Base-by-base conservation (phyloP, 805 yeast genomes). In the Zygosaccharomyces bisporus region DNA sequence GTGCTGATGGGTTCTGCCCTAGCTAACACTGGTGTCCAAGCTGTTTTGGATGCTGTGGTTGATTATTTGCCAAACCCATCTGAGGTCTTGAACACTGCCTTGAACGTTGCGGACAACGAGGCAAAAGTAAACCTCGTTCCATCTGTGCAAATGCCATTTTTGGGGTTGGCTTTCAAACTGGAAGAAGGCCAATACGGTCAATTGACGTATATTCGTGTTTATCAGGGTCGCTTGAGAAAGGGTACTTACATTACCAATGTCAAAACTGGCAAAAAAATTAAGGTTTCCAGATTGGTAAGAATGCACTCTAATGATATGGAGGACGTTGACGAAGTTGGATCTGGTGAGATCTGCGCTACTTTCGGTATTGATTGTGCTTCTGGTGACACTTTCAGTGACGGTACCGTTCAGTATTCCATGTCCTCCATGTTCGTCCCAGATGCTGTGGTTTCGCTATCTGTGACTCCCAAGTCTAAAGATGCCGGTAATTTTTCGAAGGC, bases 291-390 rank as follows among this genome's bases (percentile, higher is more conserved):
- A 61, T 76, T 93, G 59, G 99, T 89, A 41, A 84, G 98, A 71
- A 93, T 93, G 99, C 98, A 93, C 73, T 88, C 97, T 21, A 87
- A 90, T 51, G 99, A 93, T 65, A 90, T 93, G 98, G 99, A 93
- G 73, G 99, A 93, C 64, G 93, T 88, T 39, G 86, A 82, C 39
- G 97, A 90, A 70, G 83, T 88, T 60, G 93, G 91, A 17, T 91
- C 98, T 23, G 99, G 99, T 66, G 99, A 93, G 72, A 93, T 93
- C 58, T 93, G 99, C 73, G 99, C 99, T 44, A 91, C 98, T 46
- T 93, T 93, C 59, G 99, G 99, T 70, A 86, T 93, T 56, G 99
- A 93, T 67, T 93, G 99, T 76, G 82, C 98, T 8, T 93, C 99
- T 10, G 99, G 99, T 61, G 99, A 93, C 63, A 88, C 98, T 10